Base-by-base conservation (phyloP, 2,329 filamentous ascomycete species). In the Colletotrichum cereale region DNA sequence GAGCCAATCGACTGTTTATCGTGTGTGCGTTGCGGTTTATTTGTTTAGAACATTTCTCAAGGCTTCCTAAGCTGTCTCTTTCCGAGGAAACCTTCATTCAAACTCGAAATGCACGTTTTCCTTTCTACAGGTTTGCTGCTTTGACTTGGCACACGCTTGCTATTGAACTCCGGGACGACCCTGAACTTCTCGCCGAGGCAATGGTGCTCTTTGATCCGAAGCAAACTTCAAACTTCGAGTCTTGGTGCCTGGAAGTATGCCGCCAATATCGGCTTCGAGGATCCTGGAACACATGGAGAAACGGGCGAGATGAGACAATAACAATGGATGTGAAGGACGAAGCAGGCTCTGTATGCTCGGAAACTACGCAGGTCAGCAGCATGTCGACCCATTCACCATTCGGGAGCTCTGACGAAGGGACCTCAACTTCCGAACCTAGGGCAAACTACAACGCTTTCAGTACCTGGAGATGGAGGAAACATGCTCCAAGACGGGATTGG, bases 41-140 rank as follows among this genome's bases (percentile, higher is more conserved):
- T 5, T 42, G 24, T 6, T 42, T 50, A 8, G 40, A 34, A 3
- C 31, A 50, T 11, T 68, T 68, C 21, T 40, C 66, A 3, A 61
- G 66, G 1, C 24, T 68, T 14, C 66, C 66, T 1, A 34, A 18
- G 21, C 31, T 62, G 24, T 64, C 60, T 2, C 34, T 50, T 6
- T 64, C 60, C 3, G 66, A 68, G 26, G 52, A 50, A 3, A 29
- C 21, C 1, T 68, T 52, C 14, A 52, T 68, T 3, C 40, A 29
- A n/a, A 42, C 38, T 10, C 26, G 66, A 21, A 16, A n/a, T 2
- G 12, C 7, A 10, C 36, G 66, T 1, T 64, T 47, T 6, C 66
- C 66, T 3, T 68, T 68, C 26, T 68, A 68, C 12, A 44, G 34
- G 5, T 68, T 50, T 18, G 66, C 66, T 10, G 24, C 66, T 10